A percentile compares a stretch with the other conserved stretches of the same genome.
Conservation (phyloP, 805 yeast species). For the Saturnispora besseyi region DNA sequence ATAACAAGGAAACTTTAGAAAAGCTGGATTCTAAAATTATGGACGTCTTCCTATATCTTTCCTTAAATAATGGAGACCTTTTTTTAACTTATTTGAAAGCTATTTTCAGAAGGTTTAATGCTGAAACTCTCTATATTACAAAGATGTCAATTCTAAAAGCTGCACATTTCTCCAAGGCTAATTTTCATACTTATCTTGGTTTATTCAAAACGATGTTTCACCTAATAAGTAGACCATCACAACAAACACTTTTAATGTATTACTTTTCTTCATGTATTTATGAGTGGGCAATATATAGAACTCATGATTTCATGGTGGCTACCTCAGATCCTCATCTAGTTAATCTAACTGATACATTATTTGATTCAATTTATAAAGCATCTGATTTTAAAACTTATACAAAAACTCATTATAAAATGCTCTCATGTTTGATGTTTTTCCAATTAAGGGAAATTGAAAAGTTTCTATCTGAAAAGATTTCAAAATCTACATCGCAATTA, state of each 20-base stretch:
- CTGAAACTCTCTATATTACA: constrained; percentile 32
- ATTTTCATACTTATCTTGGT: constrained; percentile 31
- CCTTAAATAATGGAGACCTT: constrained; percentile 42
- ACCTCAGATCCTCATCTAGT: constrained; percentile 11
- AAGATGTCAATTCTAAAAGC: constrained; percentile 39
- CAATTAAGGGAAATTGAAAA: constrained; percentile 26
- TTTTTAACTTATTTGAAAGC: constrained; percentile 29
- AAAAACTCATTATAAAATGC: constrained; percentile 24
- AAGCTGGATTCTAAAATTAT: constrained; percentile 33
- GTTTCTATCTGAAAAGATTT: constrained; percentile 17
- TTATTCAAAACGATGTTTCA: constrained; percentile 31
- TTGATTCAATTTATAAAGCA: constrained; percentile 27
- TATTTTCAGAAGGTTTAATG: constrained; percentile 23
- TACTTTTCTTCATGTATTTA: constrained; percentile 39
- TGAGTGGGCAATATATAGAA: constrained; percentile 43
- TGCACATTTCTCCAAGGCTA: constrained; percentile 32
- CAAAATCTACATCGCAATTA: constrained; percentile 17
- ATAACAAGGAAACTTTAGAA: constrained; percentile 18
- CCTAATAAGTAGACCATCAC: constrained; percentile 34
- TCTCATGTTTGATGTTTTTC: constrained; percentile 28
- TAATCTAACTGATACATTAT: constrained; percentile 27
- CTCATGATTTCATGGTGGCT: constrained; percentile 33
- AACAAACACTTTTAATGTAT: constrained; percentile 36
- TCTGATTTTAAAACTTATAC: constrained; percentile 25
- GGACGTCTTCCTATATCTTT: constrained; percentile 35